Percentiles rank a stretch among this genome's conserved stretches.
These are phyloP conservation scores for Rhodotorula sp. DNA, from an alignment of 1,284 basidiomycete genomes.

Conservation along the genomic window DNA sequence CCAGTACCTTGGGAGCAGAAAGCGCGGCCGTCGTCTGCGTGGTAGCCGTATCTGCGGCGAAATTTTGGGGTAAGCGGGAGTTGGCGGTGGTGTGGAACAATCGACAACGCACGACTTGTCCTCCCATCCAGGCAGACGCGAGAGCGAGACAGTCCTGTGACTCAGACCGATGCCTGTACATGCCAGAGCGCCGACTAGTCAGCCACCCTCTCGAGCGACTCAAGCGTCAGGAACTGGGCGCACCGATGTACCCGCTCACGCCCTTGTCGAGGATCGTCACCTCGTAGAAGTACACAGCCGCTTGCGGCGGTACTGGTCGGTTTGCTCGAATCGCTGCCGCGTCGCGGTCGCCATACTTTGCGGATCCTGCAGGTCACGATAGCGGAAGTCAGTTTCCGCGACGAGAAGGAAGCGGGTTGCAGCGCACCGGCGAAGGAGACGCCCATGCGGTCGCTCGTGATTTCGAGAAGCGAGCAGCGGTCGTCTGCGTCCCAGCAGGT, in stretches of 20 bases:
- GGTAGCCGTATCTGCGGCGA: conserved; percentile 81
- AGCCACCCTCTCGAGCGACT: too few species aligned
- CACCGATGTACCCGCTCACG: conserved; percentile 78
- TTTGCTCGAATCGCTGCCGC: conserved; percentile 75
- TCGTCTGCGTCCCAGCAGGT: conserved; percentile 73
- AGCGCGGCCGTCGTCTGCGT: conserved; percentile 82
- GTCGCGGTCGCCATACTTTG: conserved; percentile 64
- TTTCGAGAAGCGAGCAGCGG: conserved; percentile 60
- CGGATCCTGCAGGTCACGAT: conserved; percentile 45
- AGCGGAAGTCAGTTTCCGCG: background rate
- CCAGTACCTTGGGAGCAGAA: conserved; percentile 73
- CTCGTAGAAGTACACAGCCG: conserved; percentile 89
- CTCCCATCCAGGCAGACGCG: conserved; percentile 77
- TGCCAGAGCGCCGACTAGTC: background rate
- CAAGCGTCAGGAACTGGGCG: conserved; percentile 55
- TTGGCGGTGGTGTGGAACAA: background rate
- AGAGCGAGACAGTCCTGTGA: conserved; percentile 59
- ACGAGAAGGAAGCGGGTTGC: background rate
- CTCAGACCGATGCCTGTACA: conserved; percentile 52
- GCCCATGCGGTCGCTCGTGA: conserved; percentile 69
- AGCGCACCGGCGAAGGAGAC: conserved; percentile 56
- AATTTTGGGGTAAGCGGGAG: background rate
- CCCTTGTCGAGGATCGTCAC: conserved; percentile 74
- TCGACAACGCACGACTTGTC: conserved; percentile 4
- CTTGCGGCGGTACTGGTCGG: conserved; percentile 70